A percentile compares a stretch with the other conserved stretches of the same genome.
Evolutionary conservation across 441 rosid species (phyloP).

Genomic region (Adansonia madagascariensis): DNA sequence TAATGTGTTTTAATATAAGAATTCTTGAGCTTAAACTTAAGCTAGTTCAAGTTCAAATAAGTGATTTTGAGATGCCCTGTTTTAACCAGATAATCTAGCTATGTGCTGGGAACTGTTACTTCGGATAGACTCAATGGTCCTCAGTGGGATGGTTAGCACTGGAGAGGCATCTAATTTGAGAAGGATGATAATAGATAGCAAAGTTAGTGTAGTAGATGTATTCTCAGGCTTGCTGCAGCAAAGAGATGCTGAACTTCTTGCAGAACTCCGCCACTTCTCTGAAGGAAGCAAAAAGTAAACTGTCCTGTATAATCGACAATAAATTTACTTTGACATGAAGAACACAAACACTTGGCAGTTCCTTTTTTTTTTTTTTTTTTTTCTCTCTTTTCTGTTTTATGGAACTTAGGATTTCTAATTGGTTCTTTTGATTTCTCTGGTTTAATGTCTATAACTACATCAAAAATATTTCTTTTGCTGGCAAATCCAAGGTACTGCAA

Average conservation of each 20-base stretch:
- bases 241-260: constrained; percentile 60
- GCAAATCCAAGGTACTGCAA: not conserved
- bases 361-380: not conserved
- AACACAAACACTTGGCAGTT: constrained; percentile 6
- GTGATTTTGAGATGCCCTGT: constrained; percentile 16
- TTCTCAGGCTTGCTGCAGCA: constrained; percentile 48
- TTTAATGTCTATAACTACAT: constrained; percentile 9
- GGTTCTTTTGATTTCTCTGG: constrained; percentile 13
- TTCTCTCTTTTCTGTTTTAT: not conserved
- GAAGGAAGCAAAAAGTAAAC: constrained; percentile 53
- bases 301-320: not conserved
- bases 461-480: not conserved
- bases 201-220: constrained; percentile 51
- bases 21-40: constrained; percentile 13
- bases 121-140: constrained; percentile 77
- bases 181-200: constrained; percentile 49
- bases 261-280: constrained; percentile 58
- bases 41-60: constrained; percentile 9
- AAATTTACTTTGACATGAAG: constrained; percentile 15
- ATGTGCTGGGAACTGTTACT: constrained; percentile 66
- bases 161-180: constrained; percentile 70
- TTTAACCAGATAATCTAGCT: constrained; percentile 54
- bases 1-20: constrained; percentile 16
- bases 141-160: constrained; percentile 51
- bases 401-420: not conserved